A percentile compares a stretch with the other conserved stretches of the same genome.
Conservation (phyloP, 2,329 filamentous ascomycete genomes). For the Cladosporium oxysporum region DNA sequence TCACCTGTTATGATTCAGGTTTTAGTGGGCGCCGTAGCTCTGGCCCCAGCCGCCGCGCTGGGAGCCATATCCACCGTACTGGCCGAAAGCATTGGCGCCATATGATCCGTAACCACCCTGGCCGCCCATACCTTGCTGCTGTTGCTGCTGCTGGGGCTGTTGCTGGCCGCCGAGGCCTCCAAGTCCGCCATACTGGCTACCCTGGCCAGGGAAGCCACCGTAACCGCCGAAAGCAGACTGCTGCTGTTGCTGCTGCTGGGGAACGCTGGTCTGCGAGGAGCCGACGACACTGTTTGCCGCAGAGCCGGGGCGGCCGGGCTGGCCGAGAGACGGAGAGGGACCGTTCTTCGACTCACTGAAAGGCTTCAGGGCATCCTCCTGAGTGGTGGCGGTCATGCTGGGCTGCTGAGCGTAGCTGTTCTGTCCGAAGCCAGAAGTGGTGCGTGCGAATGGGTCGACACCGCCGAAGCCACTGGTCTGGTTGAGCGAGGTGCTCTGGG, state of each 20-base stretch:
- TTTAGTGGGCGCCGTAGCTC: conserved; percentile 33
- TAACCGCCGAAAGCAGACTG: conserved; percentile 60
- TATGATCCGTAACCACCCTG: conserved; percentile 46
- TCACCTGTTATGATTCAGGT: not conserved
- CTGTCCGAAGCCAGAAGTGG: conserved; percentile 57
- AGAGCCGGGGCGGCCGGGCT: conserved; percentile 64
- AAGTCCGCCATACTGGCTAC: conserved; percentile 54
- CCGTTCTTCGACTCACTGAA: conserved; percentile 56
- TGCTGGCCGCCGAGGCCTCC: conserved; percentile 51
- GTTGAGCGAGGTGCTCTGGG: conserved; percentile 58
- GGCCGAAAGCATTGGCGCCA: conserved; percentile 45
- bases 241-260: conserved; percentile 52
- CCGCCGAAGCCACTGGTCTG: conserved; percentile 54
- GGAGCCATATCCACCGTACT: conserved; percentile 38
- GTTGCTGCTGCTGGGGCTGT: conserved; percentile 26
- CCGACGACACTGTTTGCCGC: conserved; percentile 60
- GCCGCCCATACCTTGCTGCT: conserved; percentile 42
- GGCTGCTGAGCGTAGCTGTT: conserved; percentile 53
- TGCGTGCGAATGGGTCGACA: conserved; percentile 62
- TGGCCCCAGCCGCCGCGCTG: conserved; percentile 35
- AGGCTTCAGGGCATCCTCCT: conserved; percentile 58
- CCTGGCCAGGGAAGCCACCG: conserved; percentile 50
- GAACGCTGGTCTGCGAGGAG: conserved; percentile 42
- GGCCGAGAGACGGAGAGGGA: conserved; percentile 61
- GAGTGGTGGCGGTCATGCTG: conserved; percentile 25